Percentiles rank a stretch among this genome's conserved stretches.
phyloP scores from a whole-genome alignment of 2,329 filamentous ascomycete species.

The Blastomyces percursus region DNA sequence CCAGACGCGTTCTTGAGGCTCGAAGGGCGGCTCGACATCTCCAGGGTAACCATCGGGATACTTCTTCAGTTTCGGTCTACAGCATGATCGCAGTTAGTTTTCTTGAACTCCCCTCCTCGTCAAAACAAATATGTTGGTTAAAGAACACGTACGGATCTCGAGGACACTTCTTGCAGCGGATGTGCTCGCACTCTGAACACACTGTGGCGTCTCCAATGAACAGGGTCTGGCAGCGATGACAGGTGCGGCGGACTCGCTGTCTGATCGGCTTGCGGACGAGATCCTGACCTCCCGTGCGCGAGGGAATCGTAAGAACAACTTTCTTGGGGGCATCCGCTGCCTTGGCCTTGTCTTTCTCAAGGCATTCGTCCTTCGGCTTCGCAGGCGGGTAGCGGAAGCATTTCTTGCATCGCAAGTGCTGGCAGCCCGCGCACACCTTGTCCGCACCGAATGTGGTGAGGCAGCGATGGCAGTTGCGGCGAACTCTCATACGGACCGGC shows the following conservation, averaged over 20 bases:
- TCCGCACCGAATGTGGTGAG: slow-evolving; percentile 59
- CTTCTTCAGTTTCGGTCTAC: slow-evolving; percentile 32
- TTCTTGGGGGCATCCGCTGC: slow-evolving; percentile 29
- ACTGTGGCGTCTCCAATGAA: slow-evolving; percentile 51
- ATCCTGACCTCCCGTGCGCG: slow-evolving; percentile 57
- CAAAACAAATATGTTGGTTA: no score
- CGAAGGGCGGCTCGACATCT: slow-evolving; percentile 29
- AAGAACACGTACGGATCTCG: slow-evolving; percentile 43
- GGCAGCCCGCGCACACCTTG: slow-evolving; percentile 64
- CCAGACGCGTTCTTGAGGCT: slow-evolving; percentile 27
- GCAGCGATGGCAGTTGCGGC: slow-evolving; percentile 65
- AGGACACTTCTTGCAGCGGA: slow-evolving; percentile 69
- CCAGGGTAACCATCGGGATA: slow-evolving; percentile 37
- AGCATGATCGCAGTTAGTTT: not conserved
- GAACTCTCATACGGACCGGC: slow-evolving; percentile 38
- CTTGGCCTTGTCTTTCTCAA: slow-evolving; percentile 28
- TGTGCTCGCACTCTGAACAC: slow-evolving; percentile 60
- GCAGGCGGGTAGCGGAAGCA: slow-evolving; percentile 65
- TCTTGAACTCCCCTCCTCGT: no score
- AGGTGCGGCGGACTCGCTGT: slow-evolving; percentile 63
- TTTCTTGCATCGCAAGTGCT: slow-evolving; percentile 68
- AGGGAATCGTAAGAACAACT: slow-evolving; percentile 43
- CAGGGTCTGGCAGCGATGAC: slow-evolving; percentile 59
- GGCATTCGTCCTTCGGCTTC: slow-evolving; percentile 48
- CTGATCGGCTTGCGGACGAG: slow-evolving; percentile 59